Base-by-base conservation (phyloP, 345 rosid species). In the Lenwebbia sp. region DNA sequence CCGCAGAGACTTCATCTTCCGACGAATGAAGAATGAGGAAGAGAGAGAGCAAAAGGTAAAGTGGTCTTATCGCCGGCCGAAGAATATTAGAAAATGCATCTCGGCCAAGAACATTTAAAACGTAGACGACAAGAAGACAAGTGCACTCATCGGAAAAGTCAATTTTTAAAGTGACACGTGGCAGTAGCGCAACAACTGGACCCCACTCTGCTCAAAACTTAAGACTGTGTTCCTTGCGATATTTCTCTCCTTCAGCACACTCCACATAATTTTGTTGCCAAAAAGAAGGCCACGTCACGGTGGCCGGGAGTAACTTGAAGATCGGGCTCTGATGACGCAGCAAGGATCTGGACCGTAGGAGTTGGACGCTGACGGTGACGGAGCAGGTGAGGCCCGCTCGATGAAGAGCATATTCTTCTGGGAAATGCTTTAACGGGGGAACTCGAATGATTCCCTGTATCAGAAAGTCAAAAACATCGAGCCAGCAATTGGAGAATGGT, bases 1-100 rank as follows among this genome's bases (percentile, higher is more conserved):
- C 91, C 93, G 93, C 92, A 22, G 47, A 21, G 23, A 33, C 87
- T 33, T 89, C 96, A 93, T 94, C 84, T 81, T 57, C 83, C 30
- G 84, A 44, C 44, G 21, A 82, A 3, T 10, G 19, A 52, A 53
- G 84, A 51, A 53, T 6, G 5, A 15, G 21, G 0, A 4, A 7
- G 8, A 13, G 70, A 15, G 86, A 85, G 28, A 23, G 62, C 13
- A 10, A 44, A 82, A 51, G 26, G 41, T 56, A 37, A 17, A 28
- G 58, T 40, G 85, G 33, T n/a, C 85, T 2, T 1, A 10, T 2
- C 85, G 37, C 30, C 60, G 51, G 70, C 74, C 85, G 84, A 44
- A 3, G 30, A 52, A 76, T 9, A 60, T 10, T 2, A 15, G 5
- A 8, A 13, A n/a, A n/a, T 60, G 47, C 33, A 47, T 70, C 47